These are phyloP conservation scores for Arthrobotrys sphaeroides DNA, from an alignment of 2,329 filamentous ascomycete genomes.

Conservation along the genomic window DNA sequence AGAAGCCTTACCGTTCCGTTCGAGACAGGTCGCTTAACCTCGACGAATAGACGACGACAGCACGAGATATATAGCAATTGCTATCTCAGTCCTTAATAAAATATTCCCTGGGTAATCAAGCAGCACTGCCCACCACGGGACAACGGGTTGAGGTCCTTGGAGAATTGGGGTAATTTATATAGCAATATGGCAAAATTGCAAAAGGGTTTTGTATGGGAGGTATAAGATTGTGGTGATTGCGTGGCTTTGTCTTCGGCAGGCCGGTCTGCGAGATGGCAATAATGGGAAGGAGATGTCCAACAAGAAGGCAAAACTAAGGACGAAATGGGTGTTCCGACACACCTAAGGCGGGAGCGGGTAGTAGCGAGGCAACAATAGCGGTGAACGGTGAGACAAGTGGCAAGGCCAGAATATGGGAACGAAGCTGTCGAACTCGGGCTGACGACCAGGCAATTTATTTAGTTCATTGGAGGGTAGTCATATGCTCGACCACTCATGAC, in stretches of 20 bases:
- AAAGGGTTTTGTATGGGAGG: slow-evolving; percentile 20
- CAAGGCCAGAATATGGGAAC: slow-evolving; percentile 43
- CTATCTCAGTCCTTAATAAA: slow-evolving; percentile 10
- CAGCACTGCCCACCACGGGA: slow-evolving; percentile 31
- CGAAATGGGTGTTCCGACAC: slow-evolving; percentile 42
- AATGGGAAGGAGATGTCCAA: slow-evolving; percentile 2
- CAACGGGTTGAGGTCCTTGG: not conserved
- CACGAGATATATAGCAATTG: slow-evolving; percentile 21
- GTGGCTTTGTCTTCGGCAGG: slow-evolving; percentile 29
- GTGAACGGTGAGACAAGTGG: slow-evolving; percentile 52
- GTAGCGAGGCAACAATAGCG: slow-evolving; percentile 37
- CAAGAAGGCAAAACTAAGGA: slow-evolving; percentile 18
- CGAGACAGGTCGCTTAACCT: slow-evolving; percentile 46
- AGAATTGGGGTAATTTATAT: not conserved
- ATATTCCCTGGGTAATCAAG: slow-evolving; percentile 15
- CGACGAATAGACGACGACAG: slow-evolving; percentile 45
- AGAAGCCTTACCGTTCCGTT: slow-evolving; percentile 47
- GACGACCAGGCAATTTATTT: slow-evolving; percentile 52
- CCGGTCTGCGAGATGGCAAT: slow-evolving; percentile 10
- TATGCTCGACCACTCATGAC: slow-evolving; percentile 18
- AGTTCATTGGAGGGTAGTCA: slow-evolving; percentile 36
- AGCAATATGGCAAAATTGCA: not conserved
- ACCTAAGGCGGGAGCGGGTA: slow-evolving; percentile 41
- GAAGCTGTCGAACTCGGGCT: slow-evolving; percentile 42
- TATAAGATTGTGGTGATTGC: slow-evolving; percentile 31